Conservation (phyloP, 1,284 basidiomycete genomes). For the Volvariella volvacea region DNA sequence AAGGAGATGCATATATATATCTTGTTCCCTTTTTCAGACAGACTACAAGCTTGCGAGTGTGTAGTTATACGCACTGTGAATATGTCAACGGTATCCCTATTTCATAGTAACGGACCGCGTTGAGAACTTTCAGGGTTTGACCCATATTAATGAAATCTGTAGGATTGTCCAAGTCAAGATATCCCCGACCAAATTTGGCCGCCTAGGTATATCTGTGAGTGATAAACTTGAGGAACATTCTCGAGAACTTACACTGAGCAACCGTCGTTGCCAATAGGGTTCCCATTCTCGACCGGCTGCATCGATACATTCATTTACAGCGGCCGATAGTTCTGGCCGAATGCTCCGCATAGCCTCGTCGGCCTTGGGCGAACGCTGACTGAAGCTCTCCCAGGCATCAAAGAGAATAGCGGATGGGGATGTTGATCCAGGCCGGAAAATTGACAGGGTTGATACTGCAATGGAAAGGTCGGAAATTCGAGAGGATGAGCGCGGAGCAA, state of each 20-base stretch:
- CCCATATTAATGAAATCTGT: slow-evolving; percentile 89
- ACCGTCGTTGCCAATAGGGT: slow-evolving; percentile 78
- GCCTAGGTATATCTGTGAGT: slow-evolving; percentile 48
- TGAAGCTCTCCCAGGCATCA: slow-evolving; percentile 89
- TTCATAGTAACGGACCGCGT: slow-evolving; percentile 86
- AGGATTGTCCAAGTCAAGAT: slow-evolving; percentile 89
- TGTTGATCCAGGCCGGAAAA: slow-evolving; percentile 90
- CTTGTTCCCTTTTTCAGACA: slow-evolving; percentile 29
- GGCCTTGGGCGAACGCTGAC: slow-evolving; percentile 78
- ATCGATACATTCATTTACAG: slow-evolving; percentile 90
- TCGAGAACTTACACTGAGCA: slow-evolving; percentile 66
- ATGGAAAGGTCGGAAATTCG: slow-evolving; percentile 7
- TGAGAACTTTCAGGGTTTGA: slow-evolving; percentile 89
- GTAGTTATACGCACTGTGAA: slow-evolving; percentile 65
- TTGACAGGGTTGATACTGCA: slow-evolving; percentile 67
- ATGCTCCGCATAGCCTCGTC: slow-evolving; percentile 92
- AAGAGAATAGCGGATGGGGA: slow-evolving; percentile 89
- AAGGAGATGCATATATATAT: slow-evolving; percentile 71
- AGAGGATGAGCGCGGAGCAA: background rate
- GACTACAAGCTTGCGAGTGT: background rate
- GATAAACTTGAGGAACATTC: background rate
- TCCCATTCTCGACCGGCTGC: slow-evolving; percentile 94
- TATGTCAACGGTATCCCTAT: slow-evolving; percentile 93
- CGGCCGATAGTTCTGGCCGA: slow-evolving; percentile 76
- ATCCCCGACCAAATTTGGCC: slow-evolving; percentile 92